Evolutionary conservation across 495 filamentous ascomycete genomes (phyloP).

Genomic region (Melanomma pulvis-pyrius): DNA sequence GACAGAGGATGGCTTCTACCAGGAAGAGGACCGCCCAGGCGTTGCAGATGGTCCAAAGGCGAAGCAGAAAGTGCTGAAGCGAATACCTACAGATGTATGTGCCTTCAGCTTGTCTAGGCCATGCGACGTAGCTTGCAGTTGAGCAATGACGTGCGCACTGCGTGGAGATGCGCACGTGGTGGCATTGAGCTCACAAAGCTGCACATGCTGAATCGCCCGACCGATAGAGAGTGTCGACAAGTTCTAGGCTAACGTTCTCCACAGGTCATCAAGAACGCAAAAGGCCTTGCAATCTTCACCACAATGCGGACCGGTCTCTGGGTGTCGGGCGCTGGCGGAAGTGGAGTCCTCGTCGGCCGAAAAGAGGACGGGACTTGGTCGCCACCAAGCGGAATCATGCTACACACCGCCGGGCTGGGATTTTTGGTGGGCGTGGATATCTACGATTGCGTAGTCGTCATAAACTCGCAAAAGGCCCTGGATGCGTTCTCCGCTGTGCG

Average conservation of each 20-base stretch:
- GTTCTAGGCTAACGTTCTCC: not conserved
- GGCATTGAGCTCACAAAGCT: not conserved
- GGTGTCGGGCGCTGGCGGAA: slow-evolving; percentile 84
- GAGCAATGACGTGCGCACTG: not conserved
- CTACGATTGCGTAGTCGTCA: slow-evolving; percentile 89
- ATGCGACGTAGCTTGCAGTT: not conserved
- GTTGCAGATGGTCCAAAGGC: slow-evolving; percentile 56
- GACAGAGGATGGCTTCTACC: slow-evolving; percentile 63
- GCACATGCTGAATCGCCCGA: too few relatives aligned
- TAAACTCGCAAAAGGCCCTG: slow-evolving; percentile 79
- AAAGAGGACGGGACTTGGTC: slow-evolving; percentile 85
- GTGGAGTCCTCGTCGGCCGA: slow-evolving; percentile 77
- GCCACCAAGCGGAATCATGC: slow-evolving; percentile 81
- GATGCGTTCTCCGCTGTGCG: slow-evolving; percentile 78
- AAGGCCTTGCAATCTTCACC: slow-evolving; percentile 87
- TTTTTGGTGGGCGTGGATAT: slow-evolving; percentile 90
- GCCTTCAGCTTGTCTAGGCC: not conserved
- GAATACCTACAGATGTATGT: slow-evolving; percentile 70
- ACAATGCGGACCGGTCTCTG: slow-evolving; percentile 91
- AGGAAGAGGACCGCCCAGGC: slow-evolving; percentile 48
- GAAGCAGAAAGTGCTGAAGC: slow-evolving; percentile 73
- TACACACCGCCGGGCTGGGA: slow-evolving; percentile 84
- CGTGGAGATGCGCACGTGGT: not conserved
- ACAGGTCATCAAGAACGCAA: slow-evolving; percentile 76
- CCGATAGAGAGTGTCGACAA: not conserved